Percentiles rank a stretch among this genome's conserved stretches.
Conservation (phyloP, 2,329 filamentous ascomycete genomes). For the Hortaea werneckii region DNA sequence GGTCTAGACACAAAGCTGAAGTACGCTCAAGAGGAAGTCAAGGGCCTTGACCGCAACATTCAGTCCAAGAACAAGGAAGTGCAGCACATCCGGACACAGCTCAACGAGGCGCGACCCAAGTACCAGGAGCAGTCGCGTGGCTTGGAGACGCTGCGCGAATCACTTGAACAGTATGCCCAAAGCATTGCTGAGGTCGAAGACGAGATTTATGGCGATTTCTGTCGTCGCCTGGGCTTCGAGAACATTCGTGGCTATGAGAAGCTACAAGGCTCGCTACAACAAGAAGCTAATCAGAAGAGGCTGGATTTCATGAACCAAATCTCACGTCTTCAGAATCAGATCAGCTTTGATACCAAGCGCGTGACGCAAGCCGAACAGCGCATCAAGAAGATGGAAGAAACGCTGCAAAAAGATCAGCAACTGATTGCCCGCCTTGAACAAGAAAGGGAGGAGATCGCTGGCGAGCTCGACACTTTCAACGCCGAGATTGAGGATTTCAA, state of each 20-base stretch:
- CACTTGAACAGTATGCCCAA: conserved; percentile 46
- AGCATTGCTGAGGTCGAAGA: conserved; percentile 78
- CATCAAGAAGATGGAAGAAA: conserved; percentile 56
- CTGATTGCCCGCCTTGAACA: conserved; percentile 60
- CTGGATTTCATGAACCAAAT: conserved; percentile 76
- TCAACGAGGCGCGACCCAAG: conserved; percentile 68
- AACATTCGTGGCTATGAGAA: conserved; percentile 90
- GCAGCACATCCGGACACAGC: conserved; percentile 59
- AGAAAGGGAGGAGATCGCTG: conserved; percentile 65
- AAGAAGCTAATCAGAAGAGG: conserved; percentile 79
- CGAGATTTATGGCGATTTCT: conserved; percentile 76
- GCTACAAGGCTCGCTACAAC: conserved; percentile 83
- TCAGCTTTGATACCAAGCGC: conserved; percentile 58
- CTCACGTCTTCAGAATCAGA: conserved; percentile 49
- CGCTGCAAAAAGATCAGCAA: conserved; percentile 54
- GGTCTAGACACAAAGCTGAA: conserved; percentile 68
- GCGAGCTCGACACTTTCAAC: conserved; percentile 59
- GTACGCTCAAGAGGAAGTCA: conserved; percentile 64
- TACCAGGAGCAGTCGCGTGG: conserved; percentile 61
- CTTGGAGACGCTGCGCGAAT: conserved; percentile 51
- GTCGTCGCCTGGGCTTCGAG: conserved; percentile 71
- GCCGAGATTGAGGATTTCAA: conserved; percentile 68
- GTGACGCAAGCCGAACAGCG: conserved; percentile 61
- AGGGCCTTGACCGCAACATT: conserved; percentile 71
- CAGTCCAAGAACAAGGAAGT: conserved; percentile 75